These are phyloP conservation scores for Magnaporthiopsis rhizophila DNA, from an alignment of 2,329 filamentous ascomycete genomes.

Conservation along the genomic window DNA sequence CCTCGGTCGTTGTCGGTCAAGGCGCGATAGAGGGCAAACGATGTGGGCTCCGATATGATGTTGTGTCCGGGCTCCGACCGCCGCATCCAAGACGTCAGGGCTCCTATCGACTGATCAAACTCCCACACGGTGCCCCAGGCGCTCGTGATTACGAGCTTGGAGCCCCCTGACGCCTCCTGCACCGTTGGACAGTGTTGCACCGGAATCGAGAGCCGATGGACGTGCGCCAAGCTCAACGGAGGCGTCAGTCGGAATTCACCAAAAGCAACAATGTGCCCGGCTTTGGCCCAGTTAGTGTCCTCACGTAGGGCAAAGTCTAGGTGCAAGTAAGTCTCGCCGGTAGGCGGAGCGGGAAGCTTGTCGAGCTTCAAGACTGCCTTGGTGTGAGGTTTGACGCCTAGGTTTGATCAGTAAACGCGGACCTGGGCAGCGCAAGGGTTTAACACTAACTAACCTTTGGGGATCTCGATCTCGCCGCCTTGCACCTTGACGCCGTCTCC, in stretches of 20 bases:
- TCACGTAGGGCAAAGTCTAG: slow-evolving; percentile 36
- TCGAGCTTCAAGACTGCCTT: slow-evolving; percentile 26
- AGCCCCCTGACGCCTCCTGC: background rate
- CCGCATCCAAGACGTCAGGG: slow-evolving; percentile 33
- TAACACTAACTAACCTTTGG: slow-evolving; percentile 24
- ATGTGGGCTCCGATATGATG: slow-evolving; percentile 35
- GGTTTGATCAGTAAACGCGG: background rate
- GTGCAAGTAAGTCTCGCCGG: slow-evolving; percentile 36
- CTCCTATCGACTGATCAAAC: slow-evolving; percentile 35
- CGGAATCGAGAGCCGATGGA: background rate
- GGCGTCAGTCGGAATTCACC: slow-evolving; percentile 34
- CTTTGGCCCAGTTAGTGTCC: slow-evolving; percentile 41
- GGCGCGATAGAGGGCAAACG: slow-evolving; percentile 54
- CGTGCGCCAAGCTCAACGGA: slow-evolving; percentile 14
- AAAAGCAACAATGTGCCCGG: slow-evolving; percentile 43
- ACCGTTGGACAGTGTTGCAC: background rate
- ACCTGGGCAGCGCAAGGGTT: background rate
- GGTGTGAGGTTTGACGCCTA: slow-evolving; percentile 35
- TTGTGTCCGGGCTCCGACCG: slow-evolving; percentile 20
- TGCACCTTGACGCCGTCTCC: slow-evolving; percentile 28
- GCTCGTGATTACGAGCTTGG: slow-evolving; percentile 23
- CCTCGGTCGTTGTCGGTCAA: slow-evolving; percentile 58
- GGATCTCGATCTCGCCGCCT: slow-evolving; percentile 30
- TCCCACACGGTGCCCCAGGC: slow-evolving; percentile 30
- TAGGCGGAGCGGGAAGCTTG: slow-evolving; percentile 19